These are phyloP conservation scores for Cardiospermum halicacabum DNA, from an alignment of 345 rosid genomes.

Conservation along the genomic window DNA sequence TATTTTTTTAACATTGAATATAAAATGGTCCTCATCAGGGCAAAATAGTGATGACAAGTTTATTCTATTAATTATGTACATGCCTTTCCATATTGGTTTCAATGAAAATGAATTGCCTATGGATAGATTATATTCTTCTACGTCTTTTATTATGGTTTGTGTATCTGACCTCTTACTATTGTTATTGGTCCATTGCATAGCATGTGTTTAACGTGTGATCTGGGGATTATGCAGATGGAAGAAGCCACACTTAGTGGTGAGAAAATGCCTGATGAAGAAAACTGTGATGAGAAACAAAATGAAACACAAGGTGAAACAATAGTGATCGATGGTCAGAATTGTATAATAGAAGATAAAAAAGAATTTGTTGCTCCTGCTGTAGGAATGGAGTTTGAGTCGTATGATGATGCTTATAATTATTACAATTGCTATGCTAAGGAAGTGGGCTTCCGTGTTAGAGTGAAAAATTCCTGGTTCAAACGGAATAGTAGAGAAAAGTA, in stretches of 20 bases:
- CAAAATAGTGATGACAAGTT: neutral
- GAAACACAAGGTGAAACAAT: constrained; percentile 21
- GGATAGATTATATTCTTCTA: neutral
- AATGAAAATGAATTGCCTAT: neutral
- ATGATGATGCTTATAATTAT: constrained; percentile 77
- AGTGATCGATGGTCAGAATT: constrained; percentile 30
- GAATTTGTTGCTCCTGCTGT: constrained; percentile 65
- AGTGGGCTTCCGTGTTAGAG: constrained; percentile 69
- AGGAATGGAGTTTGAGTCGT: constrained; percentile 82
- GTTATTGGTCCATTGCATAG: neutral
- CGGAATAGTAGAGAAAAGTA: constrained; percentile 73
- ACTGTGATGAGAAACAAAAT: constrained; percentile 4
- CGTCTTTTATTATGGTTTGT: neutral
- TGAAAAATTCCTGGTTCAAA: constrained; percentile 82
- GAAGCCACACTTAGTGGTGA: constrained; percentile 33
- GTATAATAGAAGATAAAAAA: constrained; percentile 33
- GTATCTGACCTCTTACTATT: neutral
- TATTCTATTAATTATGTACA: neutral
- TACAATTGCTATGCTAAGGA: constrained; percentile 73
- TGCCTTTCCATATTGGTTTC: neutral
- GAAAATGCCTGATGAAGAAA: constrained; percentile 33
- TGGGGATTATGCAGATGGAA: constrained; percentile 26
- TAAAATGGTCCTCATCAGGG: neutral
- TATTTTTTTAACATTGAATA: neutral
- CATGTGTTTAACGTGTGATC: neutral